Evolutionary conservation across 805 yeast genomes (phyloP).

Genomic region (Isabelozyma heimii): DNA sequence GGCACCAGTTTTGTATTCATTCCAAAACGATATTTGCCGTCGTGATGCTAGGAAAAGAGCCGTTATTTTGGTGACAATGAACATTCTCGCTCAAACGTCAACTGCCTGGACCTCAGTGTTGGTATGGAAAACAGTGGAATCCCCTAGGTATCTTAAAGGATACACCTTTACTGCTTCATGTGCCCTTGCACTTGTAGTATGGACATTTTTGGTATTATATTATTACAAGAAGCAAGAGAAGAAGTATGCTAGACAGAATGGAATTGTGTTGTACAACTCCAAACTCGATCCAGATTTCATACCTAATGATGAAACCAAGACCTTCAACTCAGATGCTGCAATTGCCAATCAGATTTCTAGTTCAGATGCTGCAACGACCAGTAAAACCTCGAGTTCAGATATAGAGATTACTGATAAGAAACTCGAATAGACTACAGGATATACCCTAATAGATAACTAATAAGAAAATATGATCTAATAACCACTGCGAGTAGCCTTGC

Average conservation of each 20-base stretch:
- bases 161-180: constrained; percentile 49
- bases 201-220: constrained; percentile 52
- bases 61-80: constrained; percentile 54
- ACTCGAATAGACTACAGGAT: background rate
- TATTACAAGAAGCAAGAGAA: constrained; percentile 39
- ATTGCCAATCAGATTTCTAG: background rate
- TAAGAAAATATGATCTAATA: background rate
- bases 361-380: background rate
- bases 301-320: background rate
- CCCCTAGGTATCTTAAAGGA: constrained; percentile 56
- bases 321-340: background rate
- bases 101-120: constrained; percentile 52
- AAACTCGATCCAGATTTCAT: constrained; percentile 1
- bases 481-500: background rate
- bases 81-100: constrained; percentile 52
- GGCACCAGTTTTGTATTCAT: constrained; percentile 59
- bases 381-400: background rate
- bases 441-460: background rate
- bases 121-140: constrained; percentile 56
- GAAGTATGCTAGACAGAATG: constrained; percentile 30
- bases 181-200: constrained; percentile 43
- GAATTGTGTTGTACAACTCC: constrained; percentile 30
- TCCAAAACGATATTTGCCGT: constrained; percentile 57
- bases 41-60: constrained; percentile 56
- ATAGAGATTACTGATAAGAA: background rate